Evolutionary conservation across 2,329 filamentous ascomycete genomes (phyloP).

Genomic region (Phoma sp.): DNA sequence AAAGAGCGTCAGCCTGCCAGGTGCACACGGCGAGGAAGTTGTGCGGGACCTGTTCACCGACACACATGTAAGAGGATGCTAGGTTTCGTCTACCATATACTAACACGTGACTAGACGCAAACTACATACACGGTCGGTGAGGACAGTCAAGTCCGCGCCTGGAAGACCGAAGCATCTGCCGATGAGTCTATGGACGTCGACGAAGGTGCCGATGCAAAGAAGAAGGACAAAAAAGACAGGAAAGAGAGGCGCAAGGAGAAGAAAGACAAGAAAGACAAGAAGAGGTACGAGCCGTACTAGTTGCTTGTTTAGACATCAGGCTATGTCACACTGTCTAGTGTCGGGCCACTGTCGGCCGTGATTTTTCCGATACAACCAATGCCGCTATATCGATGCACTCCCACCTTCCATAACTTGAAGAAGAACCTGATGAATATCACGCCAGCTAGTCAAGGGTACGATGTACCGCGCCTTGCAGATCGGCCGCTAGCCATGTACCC

Average conservation of each 20-base stretch:
- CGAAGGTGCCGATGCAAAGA: slow-evolving; percentile 22
- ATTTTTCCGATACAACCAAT: background rate
- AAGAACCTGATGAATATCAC: background rate
- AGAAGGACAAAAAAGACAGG: slow-evolving; percentile 36
- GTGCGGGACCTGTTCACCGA: slow-evolving; percentile 54
- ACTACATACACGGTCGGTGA: slow-evolving; percentile 57
- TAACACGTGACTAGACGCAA: slow-evolving; percentile 28
- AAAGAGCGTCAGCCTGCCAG: slow-evolving; percentile 41
- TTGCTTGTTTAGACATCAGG: background rate
- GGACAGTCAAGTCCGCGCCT: slow-evolving; percentile 54
- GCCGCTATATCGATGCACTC: background rate
- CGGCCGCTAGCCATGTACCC: slow-evolving; percentile 13
- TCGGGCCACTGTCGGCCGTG: background rate
- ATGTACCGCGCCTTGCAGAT: slow-evolving; percentile 2
- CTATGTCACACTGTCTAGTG: background rate
- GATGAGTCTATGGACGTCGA: slow-evolving; percentile 36
- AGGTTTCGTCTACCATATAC: background rate
- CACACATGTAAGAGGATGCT: slow-evolving; percentile 32
- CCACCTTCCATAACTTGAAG: background rate
- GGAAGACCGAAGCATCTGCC: slow-evolving; percentile 38
- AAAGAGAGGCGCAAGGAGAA: slow-evolving; percentile 43
- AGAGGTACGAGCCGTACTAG: slow-evolving; percentile 49
- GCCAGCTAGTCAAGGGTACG: background rate
- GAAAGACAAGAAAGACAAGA: slow-evolving; percentile 44
- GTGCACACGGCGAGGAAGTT: slow-evolving; percentile 57